Evolutionary conservation across 2,329 filamentous ascomycete genomes (phyloP), one percentile per base, ranked within the genome.

Genomic region (Dothideomycetes sp.): DNA sequence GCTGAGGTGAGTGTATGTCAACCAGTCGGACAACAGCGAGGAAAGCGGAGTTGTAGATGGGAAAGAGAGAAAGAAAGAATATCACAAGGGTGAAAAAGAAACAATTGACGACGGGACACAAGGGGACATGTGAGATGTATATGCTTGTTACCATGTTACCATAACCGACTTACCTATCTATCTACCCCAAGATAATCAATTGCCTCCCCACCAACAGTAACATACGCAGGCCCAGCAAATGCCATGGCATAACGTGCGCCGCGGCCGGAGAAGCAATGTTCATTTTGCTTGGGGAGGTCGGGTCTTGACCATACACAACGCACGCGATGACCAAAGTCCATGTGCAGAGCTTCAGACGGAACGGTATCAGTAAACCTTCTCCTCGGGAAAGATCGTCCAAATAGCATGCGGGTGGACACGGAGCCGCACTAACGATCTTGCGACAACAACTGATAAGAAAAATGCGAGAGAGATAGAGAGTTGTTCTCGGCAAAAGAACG

Each of bases 191-290:
- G 25, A 16, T 18, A 18, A 12, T 36, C 35, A 19, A 16, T 19
- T 9, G 18, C 17, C 27, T 30, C 4, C 11, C 31, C 19, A 19
- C 33, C 32, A 19, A 31, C 24, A 20, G 30, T 15, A 17, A 15
- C 30, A 11, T 13, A 23, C 34, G 39, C 31, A 34, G 18, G 39
- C 24, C 33, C 29, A 33, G 37, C 37, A 40, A 42, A 42, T 42
- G 25, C 15, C 40, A 42, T 42, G 40, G 40, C 40, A 42, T 42
- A 36, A 42, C 30, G 15, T 13, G 13, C 31, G 32, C 40, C 39
- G 39, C 39, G 40, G 27, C 32, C 40, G 40, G 40, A 42, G 40
- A 42, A 42, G 33, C 32, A 41, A 29, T 18, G 22, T 25, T n/a
- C n/a, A n/a, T n/a, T n/a, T n/a, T n/a, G n/a, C n/a, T n/a, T 12